Base-by-base conservation (phyloP, 805 yeast genomes). In the Cyberlindnera xylosilytica region DNA sequence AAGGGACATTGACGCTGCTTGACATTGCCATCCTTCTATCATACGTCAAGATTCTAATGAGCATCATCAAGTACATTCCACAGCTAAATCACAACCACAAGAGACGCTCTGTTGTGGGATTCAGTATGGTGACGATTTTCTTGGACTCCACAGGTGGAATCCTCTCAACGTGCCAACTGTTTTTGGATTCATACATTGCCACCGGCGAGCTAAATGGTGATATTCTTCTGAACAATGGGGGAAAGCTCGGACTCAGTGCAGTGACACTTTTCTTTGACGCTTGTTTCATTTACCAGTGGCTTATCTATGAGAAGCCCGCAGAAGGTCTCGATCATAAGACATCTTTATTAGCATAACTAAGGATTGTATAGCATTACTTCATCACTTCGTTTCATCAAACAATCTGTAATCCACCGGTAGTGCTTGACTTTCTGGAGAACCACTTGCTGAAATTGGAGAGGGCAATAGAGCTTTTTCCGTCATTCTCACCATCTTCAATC, bases 71-170 rank as follows among this genome's bases (percentile, higher is more conserved):
- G 50, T 73, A 77, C 52, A 63, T 85, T 22, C 99, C 99, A 0
- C 99, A 91, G 63, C 84, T 91, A 41, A 66, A 76, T 44, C 95
- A 86, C 58, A 91, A 91, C 64, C 77, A 81, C 60, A 69, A 69
- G 36, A 76, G 96, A 50, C 79, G 81, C 55, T 84, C 96, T 4
- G 89, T 89, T 42, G 74, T 78, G 43, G 98, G 98, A 2, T 81
- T 93, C 53, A 83, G 96, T 42, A 76, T 91, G 48, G 74, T 87
- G 10, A 64, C 71, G 2, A 65, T 66, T 1, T 39, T 54, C 5
- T 44, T 68, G 18, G 74, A 69, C 51, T 36, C 60, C 13, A 47
- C 60, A 8, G 74, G 74, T 13, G 68, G 73, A 10, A 19, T 51
- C 2, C 41, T 58, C 4, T 57, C 63, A 1, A 49, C 43, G 7